Base-by-base conservation (phyloP, 495 filamentous ascomycete species). In the Elasticomyces elasticus region DNA sequence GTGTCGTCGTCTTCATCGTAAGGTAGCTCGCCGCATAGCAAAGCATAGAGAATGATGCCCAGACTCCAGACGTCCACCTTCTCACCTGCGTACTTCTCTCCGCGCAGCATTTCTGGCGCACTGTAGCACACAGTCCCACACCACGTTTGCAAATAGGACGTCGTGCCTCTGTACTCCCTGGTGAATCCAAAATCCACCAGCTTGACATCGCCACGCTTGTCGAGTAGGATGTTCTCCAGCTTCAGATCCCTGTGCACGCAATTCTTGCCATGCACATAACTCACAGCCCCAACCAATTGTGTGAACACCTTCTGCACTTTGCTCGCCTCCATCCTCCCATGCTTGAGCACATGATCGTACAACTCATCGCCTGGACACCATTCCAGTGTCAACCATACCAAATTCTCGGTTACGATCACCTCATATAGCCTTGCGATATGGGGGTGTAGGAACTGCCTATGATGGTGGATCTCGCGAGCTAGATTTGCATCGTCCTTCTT, bases 101-200 rank as follows among this genome's bases (percentile, higher is more conserved):
- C 94, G 66, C 92, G 95, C 30, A 98, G 77, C 92, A 98, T 97
- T 66, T 98, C 92, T 1, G 92, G 92, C 7, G 92, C 92, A 55
- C 88, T 94, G 69, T 98, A 98, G 71, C 90, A 96, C 56, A 98
- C 83, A 2, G 92, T 98, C 15, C 92, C 92, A 69, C 92, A 98
- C 67, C 95, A 98, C 1, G 92, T 98, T 67, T 97, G 92, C 49
- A 98, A 70, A 62, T 97, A 92, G 71, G 88, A 96, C 48, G 89
- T 77, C 59, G 91, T 92, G 24, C 89, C 89, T 65, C 96, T 89
- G 67, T 98, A 98, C 68, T 98, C 92, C 54, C 92, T 77, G 11
- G 92, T 98, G 65, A 98, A 98, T 9, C 92, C 92, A 69, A 98
- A 98, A 65, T 98, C 92, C 66, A 89, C 92, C n/a, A 98, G 75